phyloP scores from a whole-genome alignment of 2,329 filamentous ascomycete genomes.

The Epichloe glyceriae region DNA sequence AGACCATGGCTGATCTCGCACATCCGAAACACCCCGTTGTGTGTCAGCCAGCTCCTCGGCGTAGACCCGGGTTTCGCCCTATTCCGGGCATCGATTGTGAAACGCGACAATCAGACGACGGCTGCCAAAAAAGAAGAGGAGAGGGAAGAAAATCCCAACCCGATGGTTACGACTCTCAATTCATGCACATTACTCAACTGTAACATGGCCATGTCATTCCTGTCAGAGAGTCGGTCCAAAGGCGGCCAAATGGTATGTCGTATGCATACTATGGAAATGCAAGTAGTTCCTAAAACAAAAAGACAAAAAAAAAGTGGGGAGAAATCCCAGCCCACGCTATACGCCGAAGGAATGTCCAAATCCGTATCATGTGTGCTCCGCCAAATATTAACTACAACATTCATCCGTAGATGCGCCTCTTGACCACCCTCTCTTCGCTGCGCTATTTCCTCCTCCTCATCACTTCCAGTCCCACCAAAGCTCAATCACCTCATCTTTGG shows the following conservation, averaged over 20 bases:
- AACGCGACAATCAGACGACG: neutral
- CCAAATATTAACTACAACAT: neutral
- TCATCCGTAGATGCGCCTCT: neutral
- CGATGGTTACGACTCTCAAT: too few relatives aligned
- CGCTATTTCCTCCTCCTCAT: neutral
- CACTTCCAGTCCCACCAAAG: constrained; percentile 28
- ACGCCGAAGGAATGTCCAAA: neutral
- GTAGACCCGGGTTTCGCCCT: neutral
- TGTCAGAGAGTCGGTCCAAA: neutral
- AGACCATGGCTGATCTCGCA: neutral
- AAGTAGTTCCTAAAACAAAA: neutral
- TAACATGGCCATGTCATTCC: too few relatives aligned
- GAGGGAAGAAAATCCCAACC: too few relatives aligned
- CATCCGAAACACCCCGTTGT: neutral
- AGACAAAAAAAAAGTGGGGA: neutral
- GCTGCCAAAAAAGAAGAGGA: too few relatives aligned
- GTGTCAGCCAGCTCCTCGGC: neutral
- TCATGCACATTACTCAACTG: too few relatives aligned
- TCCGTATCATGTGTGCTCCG: neutral
- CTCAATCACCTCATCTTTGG: constrained; percentile 33
- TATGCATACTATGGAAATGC: neutral
- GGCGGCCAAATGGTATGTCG: neutral
- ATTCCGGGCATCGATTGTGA: neutral
- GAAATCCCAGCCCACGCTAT: neutral
- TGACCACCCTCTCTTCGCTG: neutral